Conservation (phyloP, 2,329 filamentous ascomycete species). For the Stylonectria norvegica region DNA sequence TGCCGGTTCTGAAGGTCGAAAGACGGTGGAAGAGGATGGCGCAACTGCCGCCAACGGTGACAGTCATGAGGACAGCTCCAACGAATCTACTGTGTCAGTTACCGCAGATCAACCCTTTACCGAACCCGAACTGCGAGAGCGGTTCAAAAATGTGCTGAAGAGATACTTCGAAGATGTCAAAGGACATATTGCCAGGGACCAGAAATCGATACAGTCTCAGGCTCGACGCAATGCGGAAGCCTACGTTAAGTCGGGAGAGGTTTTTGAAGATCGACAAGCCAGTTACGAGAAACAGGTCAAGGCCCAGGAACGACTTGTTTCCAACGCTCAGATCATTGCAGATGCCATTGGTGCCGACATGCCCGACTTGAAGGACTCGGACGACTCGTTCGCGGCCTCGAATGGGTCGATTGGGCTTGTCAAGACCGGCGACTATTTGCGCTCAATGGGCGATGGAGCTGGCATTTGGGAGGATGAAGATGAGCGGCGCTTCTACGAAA, state of each 20-base stretch:
- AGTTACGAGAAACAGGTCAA: slow-evolving; percentile 95
- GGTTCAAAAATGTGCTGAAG: slow-evolving; percentile 79
- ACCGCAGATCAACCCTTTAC: slow-evolving; percentile 70
- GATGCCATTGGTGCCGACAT: slow-evolving; percentile 87
- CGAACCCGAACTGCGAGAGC: slow-evolving; percentile 72
- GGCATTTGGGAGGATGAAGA: slow-evolving; percentile 99
- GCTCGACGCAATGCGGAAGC: slow-evolving; percentile 94
- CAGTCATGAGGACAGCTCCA: slow-evolving; percentile 39
- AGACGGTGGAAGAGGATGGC: slow-evolving; percentile 78
- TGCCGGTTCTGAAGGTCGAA: slow-evolving; percentile 71
- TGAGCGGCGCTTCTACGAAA: slow-evolving; percentile 96
- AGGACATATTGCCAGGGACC: slow-evolving; percentile 80
- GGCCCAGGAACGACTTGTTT: slow-evolving; percentile 81
- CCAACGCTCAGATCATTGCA: slow-evolving; percentile 87
- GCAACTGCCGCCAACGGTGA: slow-evolving; percentile 41
- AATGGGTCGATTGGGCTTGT: slow-evolving; percentile 86
- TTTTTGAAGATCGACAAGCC: slow-evolving; percentile 94
- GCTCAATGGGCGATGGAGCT: slow-evolving; percentile 82
- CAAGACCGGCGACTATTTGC: slow-evolving; percentile 89
- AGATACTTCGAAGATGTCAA: slow-evolving; percentile 95
- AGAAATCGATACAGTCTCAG: slow-evolving; percentile 82
- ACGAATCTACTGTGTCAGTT: slow-evolving; percentile 21
- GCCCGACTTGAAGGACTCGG: slow-evolving; percentile 85
- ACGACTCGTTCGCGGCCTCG: slow-evolving; percentile 60
- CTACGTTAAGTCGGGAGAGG: slow-evolving; percentile 96